Evolutionary conservation across 805 yeast genomes (phyloP).

Genomic region (Candida awuae): DNA sequence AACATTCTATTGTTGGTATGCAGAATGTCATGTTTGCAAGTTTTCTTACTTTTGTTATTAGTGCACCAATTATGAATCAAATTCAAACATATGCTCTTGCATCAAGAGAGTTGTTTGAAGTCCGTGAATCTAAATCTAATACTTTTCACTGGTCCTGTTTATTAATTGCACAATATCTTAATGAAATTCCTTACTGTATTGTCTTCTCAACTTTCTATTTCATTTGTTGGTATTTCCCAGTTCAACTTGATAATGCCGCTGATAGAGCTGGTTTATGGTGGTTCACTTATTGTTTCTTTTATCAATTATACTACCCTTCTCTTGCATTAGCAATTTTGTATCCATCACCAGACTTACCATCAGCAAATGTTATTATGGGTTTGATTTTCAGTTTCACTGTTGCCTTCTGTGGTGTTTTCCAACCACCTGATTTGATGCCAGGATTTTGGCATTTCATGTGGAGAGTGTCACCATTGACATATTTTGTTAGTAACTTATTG

Average conservation of each 20-base stretch:
- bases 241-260: conserved; percentile 28
- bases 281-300: conserved; percentile 29
- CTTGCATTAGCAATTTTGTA: conserved; percentile 50
- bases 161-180: conserved; percentile 43
- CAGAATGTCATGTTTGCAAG: conserved; percentile 49
- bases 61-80: conserved; percentile 56
- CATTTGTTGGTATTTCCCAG: conserved; percentile 32
- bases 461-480: conserved; percentile 65
- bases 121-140: conserved; percentile 61
- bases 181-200: conserved; percentile 56
- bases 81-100: conserved; percentile 51
- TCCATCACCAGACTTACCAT: conserved; percentile 56
- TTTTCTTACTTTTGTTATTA: conserved; percentile 47
- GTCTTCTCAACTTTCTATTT: conserved; percentile 41
- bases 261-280: conserved; percentile 43
- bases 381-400: conserved; percentile 50
- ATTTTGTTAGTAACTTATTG: conserved; percentile 49
- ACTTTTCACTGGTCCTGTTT: conserved; percentile 66
- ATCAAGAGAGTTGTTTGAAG: conserved; percentile 58
- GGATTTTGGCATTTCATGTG: conserved; percentile 84
- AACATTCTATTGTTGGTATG: conserved; percentile 43
- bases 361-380: conserved; percentile 55
- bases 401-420: conserved; percentile 65
- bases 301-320: conserved; percentile 38
- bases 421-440: conserved; percentile 51